Conservation (phyloP, 2,329 filamentous ascomycete genomes). For the Ilyonectria destructans region DNA sequence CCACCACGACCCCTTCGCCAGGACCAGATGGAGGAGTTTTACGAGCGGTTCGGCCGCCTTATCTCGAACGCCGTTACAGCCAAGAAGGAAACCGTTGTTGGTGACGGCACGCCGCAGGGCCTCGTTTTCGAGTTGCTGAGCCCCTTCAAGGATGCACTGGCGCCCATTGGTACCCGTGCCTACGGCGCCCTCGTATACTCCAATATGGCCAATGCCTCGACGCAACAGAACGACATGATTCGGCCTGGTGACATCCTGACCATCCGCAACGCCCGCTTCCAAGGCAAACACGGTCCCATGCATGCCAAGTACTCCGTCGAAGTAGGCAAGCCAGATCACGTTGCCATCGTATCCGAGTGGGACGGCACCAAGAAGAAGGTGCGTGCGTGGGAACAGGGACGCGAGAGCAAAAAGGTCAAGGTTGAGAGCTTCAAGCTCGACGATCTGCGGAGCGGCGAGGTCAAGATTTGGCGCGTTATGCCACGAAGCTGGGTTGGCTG, state of each 20-base stretch:
- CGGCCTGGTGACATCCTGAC: conserved; percentile 93
- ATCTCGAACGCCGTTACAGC: conserved; percentile 80
- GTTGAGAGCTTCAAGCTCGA: conserved; percentile 95
- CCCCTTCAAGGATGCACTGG: conserved; percentile 81
- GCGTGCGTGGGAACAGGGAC: conserved; percentile 92
- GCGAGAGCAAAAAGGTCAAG: conserved; percentile 94
- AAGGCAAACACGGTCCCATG: conserved; percentile 95
- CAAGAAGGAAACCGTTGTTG: conserved; percentile 86
- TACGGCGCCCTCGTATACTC: conserved; percentile 95
- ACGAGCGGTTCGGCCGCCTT: conserved; percentile 84
- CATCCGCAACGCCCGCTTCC: conserved; percentile 93
- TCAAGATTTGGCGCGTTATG: conserved; percentile 98
- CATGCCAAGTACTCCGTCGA: conserved; percentile 94
- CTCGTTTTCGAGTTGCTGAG: conserved; percentile 86
- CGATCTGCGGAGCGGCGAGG: conserved; percentile 92
- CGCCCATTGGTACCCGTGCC: conserved; percentile 88
- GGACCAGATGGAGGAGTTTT: conserved; percentile 92
- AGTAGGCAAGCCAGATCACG: conserved; percentile 90
- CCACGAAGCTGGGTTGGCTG: conserved; percentile 93
- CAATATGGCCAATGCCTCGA: conserved; percentile 95
- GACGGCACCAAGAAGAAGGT: conserved; percentile 99
- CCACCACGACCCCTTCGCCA: conserved; percentile 88
- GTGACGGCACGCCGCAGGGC: conserved; percentile 85
- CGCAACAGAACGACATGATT: conserved; percentile 93
- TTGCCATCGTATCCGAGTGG: conserved; percentile 95